Evolutionary conservation across 2,329 filamentous ascomycete species (phyloP), one percentile per base, ranked within the genome.

Genomic region (Cladosporium sp.): DNA sequence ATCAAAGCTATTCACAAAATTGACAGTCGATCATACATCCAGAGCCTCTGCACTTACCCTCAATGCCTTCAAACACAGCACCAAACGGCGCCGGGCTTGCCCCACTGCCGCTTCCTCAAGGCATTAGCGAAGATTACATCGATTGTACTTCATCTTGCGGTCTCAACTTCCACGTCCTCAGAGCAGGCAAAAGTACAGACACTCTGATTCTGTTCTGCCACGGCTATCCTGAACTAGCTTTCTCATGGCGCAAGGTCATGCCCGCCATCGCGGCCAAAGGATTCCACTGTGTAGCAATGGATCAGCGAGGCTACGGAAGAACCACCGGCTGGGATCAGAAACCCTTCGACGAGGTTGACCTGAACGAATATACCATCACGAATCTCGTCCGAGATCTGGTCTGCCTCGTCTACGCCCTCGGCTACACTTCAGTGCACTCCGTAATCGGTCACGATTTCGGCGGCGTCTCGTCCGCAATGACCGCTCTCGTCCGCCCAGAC

Each of bases 361-460:
- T 85, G 37, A 70, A 69, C 7, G 76, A 78, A 19, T 86, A 83
- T 61, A 74, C 75, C 2, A 70, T 81, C 52, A 80, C 80, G 0
- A 78, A 75, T 14, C 70, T 86, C 0, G 78, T 85, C 31, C 77
- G 80, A 14, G 84, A 87, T 61, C 72, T 83, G 2, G 73, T 86
- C 1, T 75, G 80, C 9, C 71, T 87, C 3, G 78, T 85, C 0
- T 72, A 81, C 59, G 78, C 77, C 0, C 67, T 87, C 11, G 83
- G 83, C 0, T 83, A 85, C 61, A 70, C 69, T 9, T 68, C 75
- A 9, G 82, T 82, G 2, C 67, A 73, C 43, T 81, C 80, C 61
- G 74, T 87, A 31, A 74, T 85, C 1, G 83, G 84, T 3, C 83
- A 87, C 62, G 84, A 87, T 66, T 83, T 84, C 54, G 84, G 84